A percentile compares a stretch with the other conserved stretches of the same genome.
phyloP scores from a whole-genome alignment of 768 basidiomycete species.

The Fistulinella prunicolor region DNA sequence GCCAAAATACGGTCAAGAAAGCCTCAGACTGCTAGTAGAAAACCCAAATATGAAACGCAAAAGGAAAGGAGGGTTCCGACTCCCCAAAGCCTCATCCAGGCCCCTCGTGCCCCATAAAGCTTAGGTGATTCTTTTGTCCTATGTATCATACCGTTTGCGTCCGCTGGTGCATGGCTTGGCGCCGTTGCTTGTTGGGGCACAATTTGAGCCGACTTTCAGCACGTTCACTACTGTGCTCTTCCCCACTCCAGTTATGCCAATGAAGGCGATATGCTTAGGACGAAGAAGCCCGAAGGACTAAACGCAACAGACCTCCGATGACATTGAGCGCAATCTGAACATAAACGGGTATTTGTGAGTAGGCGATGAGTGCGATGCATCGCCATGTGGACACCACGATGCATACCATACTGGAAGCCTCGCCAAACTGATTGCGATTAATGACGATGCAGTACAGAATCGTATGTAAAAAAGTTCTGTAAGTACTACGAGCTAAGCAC shows the following conservation, averaged over 20 bases:
- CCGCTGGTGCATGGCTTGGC: neutral
- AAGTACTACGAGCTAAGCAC: no score
- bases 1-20: conserved; percentile 53
- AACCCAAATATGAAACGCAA: neutral
- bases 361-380: no score
- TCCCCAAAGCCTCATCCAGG: no score
- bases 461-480: no score
- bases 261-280: neutral
- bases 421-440: no score
- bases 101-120: no score
- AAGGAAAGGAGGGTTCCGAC: no score
- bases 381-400: no score
- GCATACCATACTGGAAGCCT: no score
- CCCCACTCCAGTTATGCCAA: neutral
- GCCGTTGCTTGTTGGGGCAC: neutral
- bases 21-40: conserved; percentile 18
- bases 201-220: neutral
- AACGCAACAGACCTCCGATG: neutral
- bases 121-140: neutral
- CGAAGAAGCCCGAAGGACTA: neutral
- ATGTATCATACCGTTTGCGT: neutral
- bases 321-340: neutral
- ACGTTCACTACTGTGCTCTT: neutral
- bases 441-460: no score
- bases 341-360: no score